These are phyloP conservation scores for Fusarium sp. DNA, from an alignment of 2,329 filamentous ascomycete species.

Conservation along the genomic window DNA sequence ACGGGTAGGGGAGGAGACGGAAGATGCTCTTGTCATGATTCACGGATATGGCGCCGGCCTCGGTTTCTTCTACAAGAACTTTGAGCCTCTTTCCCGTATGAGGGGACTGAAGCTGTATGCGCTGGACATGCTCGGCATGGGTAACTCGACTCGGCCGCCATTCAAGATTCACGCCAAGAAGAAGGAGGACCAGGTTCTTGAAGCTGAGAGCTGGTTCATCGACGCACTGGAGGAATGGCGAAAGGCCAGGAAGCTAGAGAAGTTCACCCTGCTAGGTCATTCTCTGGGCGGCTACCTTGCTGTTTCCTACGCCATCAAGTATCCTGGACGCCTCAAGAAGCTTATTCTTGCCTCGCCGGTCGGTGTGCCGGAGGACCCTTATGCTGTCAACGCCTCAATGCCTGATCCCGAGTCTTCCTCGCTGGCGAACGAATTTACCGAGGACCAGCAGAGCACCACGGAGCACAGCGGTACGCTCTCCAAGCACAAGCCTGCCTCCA, in stretches of 20 bases:
- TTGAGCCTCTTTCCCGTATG: constrained; percentile 84
- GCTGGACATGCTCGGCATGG: constrained; percentile 96
- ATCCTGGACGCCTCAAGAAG: constrained; percentile 94
- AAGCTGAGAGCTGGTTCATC: constrained; percentile 96
- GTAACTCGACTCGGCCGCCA: constrained; percentile 83
- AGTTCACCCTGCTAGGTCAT: constrained; percentile 93
- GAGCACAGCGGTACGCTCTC: constrained; percentile 53
- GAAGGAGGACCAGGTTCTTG: constrained; percentile 80
- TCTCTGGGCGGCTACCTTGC: constrained; percentile 95
- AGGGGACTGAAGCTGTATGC: constrained; percentile 91
- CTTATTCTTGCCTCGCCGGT: constrained; percentile 95
- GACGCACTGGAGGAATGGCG: constrained; percentile 98
- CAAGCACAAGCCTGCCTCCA: constrained; percentile 49
- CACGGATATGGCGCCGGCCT: constrained; percentile 97
- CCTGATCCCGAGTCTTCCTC: constrained; percentile 81
- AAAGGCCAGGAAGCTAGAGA: constrained; percentile 86
- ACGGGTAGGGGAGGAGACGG: constrained; percentile 79
- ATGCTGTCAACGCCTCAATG: constrained; percentile 83
- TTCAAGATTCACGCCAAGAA: constrained; percentile 90
- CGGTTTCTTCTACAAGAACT: constrained; percentile 99
- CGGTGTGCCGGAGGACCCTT: constrained; percentile 93
- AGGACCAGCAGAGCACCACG: constrained; percentile 72
- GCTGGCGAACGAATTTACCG: constrained; percentile 81
- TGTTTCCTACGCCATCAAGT: constrained; percentile 95
- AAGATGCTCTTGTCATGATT: constrained; percentile 93